Conservation (phyloP, 495 filamentous ascomycete genomes). For the Tuber umbilicatum region DNA sequence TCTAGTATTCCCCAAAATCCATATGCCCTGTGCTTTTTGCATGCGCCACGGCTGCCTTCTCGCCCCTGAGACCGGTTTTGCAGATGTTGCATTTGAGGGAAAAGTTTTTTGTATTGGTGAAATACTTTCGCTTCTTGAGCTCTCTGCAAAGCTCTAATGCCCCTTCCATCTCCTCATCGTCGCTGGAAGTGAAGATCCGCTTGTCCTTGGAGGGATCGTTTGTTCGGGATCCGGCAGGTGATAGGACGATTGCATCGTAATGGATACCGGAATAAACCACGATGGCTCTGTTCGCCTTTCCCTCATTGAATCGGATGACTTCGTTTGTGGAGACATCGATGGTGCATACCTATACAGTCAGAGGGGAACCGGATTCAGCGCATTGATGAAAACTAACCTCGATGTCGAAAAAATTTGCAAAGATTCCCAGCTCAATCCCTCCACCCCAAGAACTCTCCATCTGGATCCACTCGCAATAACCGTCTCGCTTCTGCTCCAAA, state of each 20-base stretch:
- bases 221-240: constrained; percentile 56
- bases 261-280: constrained; percentile 92
- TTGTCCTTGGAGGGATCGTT: constrained; percentile 65
- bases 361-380: constrained; percentile 2
- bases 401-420: constrained; percentile 76
- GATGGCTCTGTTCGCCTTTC: constrained; percentile 61
- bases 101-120: constrained; percentile 80
- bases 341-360: constrained; percentile 31
- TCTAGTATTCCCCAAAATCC: constrained; percentile 60
- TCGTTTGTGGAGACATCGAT: constrained; percentile 55
- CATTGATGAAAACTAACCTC: constrained; percentile 57
- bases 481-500: constrained; percentile 64
- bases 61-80: constrained; percentile 63
- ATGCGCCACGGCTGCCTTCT: constrained; percentile 63
- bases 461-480: constrained; percentile 81
- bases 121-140: constrained; percentile 73
- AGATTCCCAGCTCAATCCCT: constrained; percentile 77
- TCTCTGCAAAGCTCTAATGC: constrained; percentile 63
- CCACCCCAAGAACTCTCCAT: constrained; percentile 83
- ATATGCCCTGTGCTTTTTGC: constrained; percentile 60
- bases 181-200: constrained; percentile 65
- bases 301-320: constrained; percentile 77
- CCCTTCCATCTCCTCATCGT: constrained; percentile 61
- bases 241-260: constrained; percentile 84
- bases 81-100: constrained; percentile 74